Percentiles rank a stretch among this genome's conserved stretches.
These are phyloP conservation scores for Cystobasidiaceae sp. DNA, from an alignment of 1,284 basidiomycete genomes.

Conservation along the genomic window DNA sequence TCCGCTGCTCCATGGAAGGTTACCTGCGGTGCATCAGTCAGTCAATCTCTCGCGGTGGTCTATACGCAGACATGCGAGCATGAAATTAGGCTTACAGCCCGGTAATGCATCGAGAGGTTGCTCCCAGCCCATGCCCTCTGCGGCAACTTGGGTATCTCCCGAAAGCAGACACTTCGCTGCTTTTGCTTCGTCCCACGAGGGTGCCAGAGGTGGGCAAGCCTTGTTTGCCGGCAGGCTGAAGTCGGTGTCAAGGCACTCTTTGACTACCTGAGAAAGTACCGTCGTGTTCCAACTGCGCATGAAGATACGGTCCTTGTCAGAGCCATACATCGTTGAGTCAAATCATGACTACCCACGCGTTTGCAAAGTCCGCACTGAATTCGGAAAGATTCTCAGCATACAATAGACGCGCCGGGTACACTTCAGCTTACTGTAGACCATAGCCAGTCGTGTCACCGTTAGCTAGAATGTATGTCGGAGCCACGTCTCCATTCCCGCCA, in stretches of 20 bases:
- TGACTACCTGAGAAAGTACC: constrained; percentile 17
- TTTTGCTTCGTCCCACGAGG: constrained; percentile 9
- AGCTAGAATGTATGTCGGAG: constrained; percentile 20
- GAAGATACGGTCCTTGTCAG: background rate
- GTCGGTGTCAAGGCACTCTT: constrained; percentile 1
- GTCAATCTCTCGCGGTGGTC: no score
- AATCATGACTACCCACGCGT: background rate
- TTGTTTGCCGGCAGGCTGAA: background rate
- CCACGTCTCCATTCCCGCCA: constrained; percentile 5
- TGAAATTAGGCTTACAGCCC: constrained; percentile 13
- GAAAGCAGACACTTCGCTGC: constrained; percentile 16
- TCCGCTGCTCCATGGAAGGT: constrained; percentile 9
- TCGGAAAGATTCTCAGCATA: background rate
- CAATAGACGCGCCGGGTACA: background rate
- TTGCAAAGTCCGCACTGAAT: constrained; percentile 16
- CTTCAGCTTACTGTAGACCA: constrained; percentile 14
- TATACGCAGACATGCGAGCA: no score
- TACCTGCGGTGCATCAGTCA: background rate
- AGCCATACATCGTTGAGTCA: background rate
- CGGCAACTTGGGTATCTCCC: constrained; percentile 2
- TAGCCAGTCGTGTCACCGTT: constrained; percentile 29
- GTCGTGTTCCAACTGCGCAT: constrained; percentile 20
- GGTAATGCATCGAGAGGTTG: background rate
- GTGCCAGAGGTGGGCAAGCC: constrained; percentile 20
- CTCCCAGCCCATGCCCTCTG: constrained; percentile 19